Conservation (phyloP, 2,329 filamentous ascomycete species). For the Penicillium frequentans region DNA sequence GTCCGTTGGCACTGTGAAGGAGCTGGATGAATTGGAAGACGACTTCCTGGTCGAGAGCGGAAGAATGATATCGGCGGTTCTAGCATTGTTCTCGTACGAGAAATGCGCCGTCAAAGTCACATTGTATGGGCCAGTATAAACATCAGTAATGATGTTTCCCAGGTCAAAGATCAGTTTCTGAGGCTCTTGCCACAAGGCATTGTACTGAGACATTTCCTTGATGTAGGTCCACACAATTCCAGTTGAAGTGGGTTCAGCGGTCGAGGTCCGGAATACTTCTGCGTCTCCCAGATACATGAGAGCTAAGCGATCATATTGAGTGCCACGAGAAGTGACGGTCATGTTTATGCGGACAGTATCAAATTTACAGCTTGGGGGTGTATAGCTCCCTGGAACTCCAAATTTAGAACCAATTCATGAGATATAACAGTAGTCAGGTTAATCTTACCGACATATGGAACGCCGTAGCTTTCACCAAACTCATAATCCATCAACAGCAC, state of each 20-base stretch:
- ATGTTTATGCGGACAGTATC: slow-evolving; percentile 75
- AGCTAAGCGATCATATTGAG: slow-evolving; percentile 75
- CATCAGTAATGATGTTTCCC: slow-evolving; percentile 68
- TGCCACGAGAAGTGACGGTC: slow-evolving; percentile 68
- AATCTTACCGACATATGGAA: slow-evolving; percentile 67
- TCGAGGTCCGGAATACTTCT: slow-evolving; percentile 82
- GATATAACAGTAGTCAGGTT: neutral
- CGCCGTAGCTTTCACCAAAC: slow-evolving; percentile 72
- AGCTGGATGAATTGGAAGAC: slow-evolving; percentile 56
- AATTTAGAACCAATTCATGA: neutral
- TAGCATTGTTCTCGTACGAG: slow-evolving; percentile 50
- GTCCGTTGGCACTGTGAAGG: slow-evolving; percentile 66
- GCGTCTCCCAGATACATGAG: slow-evolving; percentile 74
- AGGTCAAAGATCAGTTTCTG: slow-evolving; percentile 81
- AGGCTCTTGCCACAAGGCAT: slow-evolving; percentile 65
- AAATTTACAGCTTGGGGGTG: slow-evolving; percentile 68
- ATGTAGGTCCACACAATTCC: slow-evolving; percentile 75
- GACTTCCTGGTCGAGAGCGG: slow-evolving; percentile 51
- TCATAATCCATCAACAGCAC: slow-evolving; percentile 67
- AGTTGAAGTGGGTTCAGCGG: slow-evolving; percentile 69
- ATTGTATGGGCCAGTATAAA: slow-evolving; percentile 73
- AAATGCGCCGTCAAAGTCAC: slow-evolving; percentile 73
- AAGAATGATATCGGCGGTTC: slow-evolving; percentile 64
- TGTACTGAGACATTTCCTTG: slow-evolving; percentile 75
- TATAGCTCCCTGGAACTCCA: slow-evolving; percentile 56